Base-by-base conservation (phyloP, 106 monocot species). In the Allium sativum region DNA sequence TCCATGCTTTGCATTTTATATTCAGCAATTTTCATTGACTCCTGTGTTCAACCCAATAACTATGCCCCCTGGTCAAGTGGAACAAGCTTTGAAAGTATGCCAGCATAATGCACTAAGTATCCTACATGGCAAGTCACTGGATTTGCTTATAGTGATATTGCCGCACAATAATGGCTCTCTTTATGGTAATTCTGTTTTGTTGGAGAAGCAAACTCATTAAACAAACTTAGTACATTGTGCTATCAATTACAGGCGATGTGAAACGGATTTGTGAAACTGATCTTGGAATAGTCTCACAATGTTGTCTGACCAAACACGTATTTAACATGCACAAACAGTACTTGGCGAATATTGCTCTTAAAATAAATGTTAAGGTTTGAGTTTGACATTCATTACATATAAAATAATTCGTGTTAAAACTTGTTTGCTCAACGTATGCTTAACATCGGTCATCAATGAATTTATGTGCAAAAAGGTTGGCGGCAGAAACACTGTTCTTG, bases 231-330 rank as follows among this genome's bases (percentile, higher is more conserved):
- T 31, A 31, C 31, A 31, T 31, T 31, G 5, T 31, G 31, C 31
- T 31, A 31, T 64, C 51, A 46, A 12, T 64, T 16, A 47, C 63
- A 90, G 90, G 90, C 18, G 85, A 90, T 58, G 21, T 90, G 13
- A 90, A 90, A 56, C 52, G 82, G 19, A 85, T 85, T 62, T 90
- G 90, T 58, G 90, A 90, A 72, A 90, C 85, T 9, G 90, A 85
- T 42, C 58, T 90, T 61, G 90, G 85, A 5, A 17, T 90, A 40
- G 78, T 90, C 55, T 77, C 90, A 9, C 90, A 90, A 55, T 90
- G 90, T 48, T 90, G 90, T 67, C 72, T 84, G 13, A 76, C 73
- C 9, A 84, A 77, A 48, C 68, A 89, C 69, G 81, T 84, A 4
- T 71, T 69, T 64, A 82, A 72, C 71, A 72, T 62, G 12, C 72